Percentiles rank a stretch among this genome's conserved stretches.
Conservation (phyloP, 1,139 yeast genomes). For the Wickerhamomyces sp. region DNA sequence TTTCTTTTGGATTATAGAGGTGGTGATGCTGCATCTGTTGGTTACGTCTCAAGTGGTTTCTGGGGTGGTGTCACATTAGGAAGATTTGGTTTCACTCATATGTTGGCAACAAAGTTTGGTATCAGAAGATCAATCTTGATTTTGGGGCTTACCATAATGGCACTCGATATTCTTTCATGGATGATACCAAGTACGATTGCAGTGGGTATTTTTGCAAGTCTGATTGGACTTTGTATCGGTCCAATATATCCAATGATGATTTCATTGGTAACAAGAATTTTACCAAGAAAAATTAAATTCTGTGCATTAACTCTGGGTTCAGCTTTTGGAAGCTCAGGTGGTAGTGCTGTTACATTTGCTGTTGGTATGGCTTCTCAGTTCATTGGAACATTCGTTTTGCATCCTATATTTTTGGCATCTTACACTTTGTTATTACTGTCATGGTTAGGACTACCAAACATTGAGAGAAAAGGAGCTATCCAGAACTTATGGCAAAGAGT, state of each 20-base stretch:
- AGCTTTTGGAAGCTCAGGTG: conserved; percentile 59
- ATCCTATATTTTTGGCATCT: conserved; percentile 45
- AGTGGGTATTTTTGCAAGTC: conserved; percentile 41
- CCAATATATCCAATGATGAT: conserved; percentile 54
- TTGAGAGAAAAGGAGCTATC: conserved; percentile 24
- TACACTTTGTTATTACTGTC: conserved; percentile 33
- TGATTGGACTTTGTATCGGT: conserved; percentile 47
- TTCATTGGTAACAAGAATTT: conserved; percentile 38
- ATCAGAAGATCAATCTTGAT: conserved; percentile 43
- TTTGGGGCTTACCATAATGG: conserved; percentile 31
- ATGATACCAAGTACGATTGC: conserved; percentile 35
- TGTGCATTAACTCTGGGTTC: conserved; percentile 49
- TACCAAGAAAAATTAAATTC: conserved; percentile 52
- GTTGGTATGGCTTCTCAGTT: conserved; percentile 49
- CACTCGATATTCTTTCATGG: conserved; percentile 43
- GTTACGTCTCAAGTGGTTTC: conserved; percentile 66
- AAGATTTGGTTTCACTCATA: conserved; percentile 33
- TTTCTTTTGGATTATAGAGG: conserved; percentile 52
- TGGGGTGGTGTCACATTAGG: conserved; percentile 71
- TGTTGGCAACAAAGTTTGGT: conserved; percentile 36
- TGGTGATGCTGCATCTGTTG: conserved; percentile 41
- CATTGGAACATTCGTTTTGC: conserved; percentile 48
- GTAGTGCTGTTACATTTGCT: conserved; percentile 53
- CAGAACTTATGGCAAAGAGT: conserved; percentile 17
- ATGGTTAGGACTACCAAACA: conserved; percentile 45